Percentiles rank a stretch among this genome's conserved stretches.
phyloP scores from a whole-genome alignment of 2,329 filamentous ascomycete genomes.

The Alternaria sp. region DNA sequence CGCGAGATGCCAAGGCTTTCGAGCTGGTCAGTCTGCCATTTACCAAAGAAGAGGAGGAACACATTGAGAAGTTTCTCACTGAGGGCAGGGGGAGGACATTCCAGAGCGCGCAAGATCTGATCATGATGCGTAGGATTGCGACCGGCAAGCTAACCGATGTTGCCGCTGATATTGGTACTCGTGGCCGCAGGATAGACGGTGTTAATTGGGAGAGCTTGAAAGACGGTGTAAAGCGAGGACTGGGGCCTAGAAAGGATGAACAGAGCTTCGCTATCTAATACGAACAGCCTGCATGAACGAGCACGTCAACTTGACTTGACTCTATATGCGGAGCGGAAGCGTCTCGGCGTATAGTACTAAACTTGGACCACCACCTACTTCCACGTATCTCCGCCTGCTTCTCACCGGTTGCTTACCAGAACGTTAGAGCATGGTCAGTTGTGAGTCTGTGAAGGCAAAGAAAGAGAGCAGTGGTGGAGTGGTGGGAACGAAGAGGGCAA shows the following conservation, averaged over 20 bases:
- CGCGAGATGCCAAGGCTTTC: constrained; percentile 64
- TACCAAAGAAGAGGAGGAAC: constrained; percentile 73
- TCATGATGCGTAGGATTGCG: constrained; percentile 76
- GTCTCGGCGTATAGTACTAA: background rate
- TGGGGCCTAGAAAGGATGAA: constrained; percentile 46
- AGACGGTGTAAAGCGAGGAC: constrained; percentile 46
- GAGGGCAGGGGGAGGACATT: constrained; percentile 70
- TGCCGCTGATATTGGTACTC: constrained; percentile 31
- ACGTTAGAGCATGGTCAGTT: background rate
- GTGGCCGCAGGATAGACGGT: constrained; percentile 59
- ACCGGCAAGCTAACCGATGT: constrained; percentile 66
- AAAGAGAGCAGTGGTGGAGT: background rate
- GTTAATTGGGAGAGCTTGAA: constrained; percentile 60
- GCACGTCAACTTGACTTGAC: no score
- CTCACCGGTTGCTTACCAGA: background rate
- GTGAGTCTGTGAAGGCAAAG: background rate
- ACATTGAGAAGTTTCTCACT: constrained; percentile 75
- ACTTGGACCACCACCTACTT: background rate
- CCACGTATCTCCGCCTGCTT: background rate
- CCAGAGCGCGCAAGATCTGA: constrained; percentile 73
- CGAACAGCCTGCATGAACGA: background rate
- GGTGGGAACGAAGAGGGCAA: background rate
- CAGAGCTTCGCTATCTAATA: constrained; percentile 24
- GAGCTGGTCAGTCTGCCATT: constrained; percentile 79
- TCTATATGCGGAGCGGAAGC: constrained; percentile 2